phyloP scores from a whole-genome alignment of 331 rosid genomes.

The Saraca asoca region DNA sequence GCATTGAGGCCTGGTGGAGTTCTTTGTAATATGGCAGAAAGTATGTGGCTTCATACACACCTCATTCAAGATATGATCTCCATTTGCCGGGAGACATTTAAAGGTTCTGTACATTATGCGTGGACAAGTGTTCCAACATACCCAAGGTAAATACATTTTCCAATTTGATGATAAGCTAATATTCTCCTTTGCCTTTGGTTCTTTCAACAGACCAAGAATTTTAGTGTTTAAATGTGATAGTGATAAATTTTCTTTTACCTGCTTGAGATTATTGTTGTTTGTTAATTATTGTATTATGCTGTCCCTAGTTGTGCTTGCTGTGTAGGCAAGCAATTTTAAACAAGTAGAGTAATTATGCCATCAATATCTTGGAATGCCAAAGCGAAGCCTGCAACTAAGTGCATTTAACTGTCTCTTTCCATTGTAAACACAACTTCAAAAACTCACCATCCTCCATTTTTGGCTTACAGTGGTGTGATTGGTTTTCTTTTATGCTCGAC shows the following conservation, averaged over 20 bases:
- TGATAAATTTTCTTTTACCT: too few relatives aligned
- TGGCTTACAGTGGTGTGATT: conserved; percentile 76
- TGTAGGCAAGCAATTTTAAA: too few relatives aligned
- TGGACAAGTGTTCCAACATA: conserved; percentile 96
- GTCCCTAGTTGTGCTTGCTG: too few relatives aligned
- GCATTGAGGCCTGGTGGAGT: conserved; percentile 96
- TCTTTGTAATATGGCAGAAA: conserved; percentile 97
- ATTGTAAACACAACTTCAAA: too few relatives aligned
- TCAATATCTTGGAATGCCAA: too few relatives aligned
- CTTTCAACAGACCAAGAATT: too few relatives aligned
- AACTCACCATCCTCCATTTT: neutral
- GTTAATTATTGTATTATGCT: too few relatives aligned
- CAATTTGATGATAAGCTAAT: conserved; percentile 3
- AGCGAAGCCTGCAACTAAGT: too few relatives aligned
- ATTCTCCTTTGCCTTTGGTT: neutral
- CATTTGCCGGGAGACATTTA: conserved; percentile 68
- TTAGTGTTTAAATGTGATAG: too few relatives aligned
- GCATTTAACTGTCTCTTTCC: too few relatives aligned
- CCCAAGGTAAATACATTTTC: conserved; percentile 63
- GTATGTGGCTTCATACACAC: conserved; percentile 99
- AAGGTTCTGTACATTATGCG: conserved; percentile 89
- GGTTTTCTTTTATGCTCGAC: conserved; percentile 89
- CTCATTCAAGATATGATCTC: conserved; percentile 84
- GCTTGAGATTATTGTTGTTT: too few relatives aligned
- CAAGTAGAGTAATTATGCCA: too few relatives aligned